Conservation (phyloP, 1,284 basidiomycete genomes). For the Puccinia horiana region DNA sequence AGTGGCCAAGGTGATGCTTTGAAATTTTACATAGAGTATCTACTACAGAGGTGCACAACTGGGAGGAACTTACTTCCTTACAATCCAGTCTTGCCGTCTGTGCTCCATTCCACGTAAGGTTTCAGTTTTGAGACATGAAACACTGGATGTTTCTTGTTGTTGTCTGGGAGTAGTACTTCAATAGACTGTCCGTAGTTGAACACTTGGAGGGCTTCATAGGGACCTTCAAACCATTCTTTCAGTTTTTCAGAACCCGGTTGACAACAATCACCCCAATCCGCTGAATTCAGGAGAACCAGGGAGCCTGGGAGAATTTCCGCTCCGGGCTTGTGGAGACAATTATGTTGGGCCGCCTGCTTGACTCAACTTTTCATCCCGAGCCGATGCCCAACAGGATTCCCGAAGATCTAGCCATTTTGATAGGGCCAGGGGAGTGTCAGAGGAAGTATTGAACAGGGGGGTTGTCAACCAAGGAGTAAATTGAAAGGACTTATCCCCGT, state of each 20-base stretch:
- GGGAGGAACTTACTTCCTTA: constrained; percentile 29
- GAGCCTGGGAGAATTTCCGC: background rate
- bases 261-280: background rate
- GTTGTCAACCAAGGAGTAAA: background rate
- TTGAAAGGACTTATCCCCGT: background rate
- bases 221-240: background rate
- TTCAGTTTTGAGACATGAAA: constrained; percentile 21
- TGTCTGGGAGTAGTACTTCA: background rate
- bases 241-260: background rate
- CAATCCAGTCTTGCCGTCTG: background rate
- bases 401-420: background rate
- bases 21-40: background rate
- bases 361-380: background rate
- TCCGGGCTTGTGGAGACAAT: background rate
- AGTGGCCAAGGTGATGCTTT: background rate
- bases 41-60: background rate
- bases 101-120: background rate
- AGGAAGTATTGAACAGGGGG: background rate
- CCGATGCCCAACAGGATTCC: background rate
- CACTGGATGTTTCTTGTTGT: background rate
- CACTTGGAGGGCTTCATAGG: background rate
- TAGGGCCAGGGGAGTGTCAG: background rate
- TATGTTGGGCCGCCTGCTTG: constrained; percentile 8
- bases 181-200: background rate
- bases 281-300: background rate